Evolutionary conservation across 352 stramenopile genomes (phyloP).

Genomic region (Lagenidium giganteum): DNA sequence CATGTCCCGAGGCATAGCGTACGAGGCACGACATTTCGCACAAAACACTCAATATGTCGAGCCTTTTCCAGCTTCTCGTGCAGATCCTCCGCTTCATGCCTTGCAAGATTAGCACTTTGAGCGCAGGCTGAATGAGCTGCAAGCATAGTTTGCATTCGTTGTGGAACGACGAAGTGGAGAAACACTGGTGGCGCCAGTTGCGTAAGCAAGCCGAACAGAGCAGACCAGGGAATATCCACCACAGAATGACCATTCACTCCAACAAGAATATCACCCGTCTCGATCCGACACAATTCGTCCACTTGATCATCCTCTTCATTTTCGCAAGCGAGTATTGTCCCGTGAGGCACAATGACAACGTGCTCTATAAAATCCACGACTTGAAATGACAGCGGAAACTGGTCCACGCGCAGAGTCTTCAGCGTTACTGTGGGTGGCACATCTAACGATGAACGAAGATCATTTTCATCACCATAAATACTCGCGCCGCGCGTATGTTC

Average conservation of each 20-base stretch:
- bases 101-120: slow-evolving; percentile 57
- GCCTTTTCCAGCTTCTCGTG: slow-evolving; percentile 42
- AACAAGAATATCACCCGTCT: slow-evolving; percentile 41
- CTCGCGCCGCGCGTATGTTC: no score
- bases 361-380: slow-evolving; percentile 11
- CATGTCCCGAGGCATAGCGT: slow-evolving; percentile 56
- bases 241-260: slow-evolving; percentile 56
- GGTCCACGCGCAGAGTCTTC: slow-evolving; percentile 10
- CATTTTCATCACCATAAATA: no score
- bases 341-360: background rate
- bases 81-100: slow-evolving; percentile 50
- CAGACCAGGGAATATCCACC: slow-evolving; percentile 7
- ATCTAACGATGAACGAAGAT: slow-evolving; percentile 1
- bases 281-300: background rate
- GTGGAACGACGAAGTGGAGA: slow-evolving; percentile 37
- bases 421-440: background rate
- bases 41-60: slow-evolving; percentile 48
- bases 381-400: slow-evolving; percentile 9
- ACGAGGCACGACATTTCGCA: slow-evolving; percentile 56
- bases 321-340: slow-evolving; percentile 3
- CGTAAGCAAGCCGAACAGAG: slow-evolving; percentile 6
- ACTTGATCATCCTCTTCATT: background rate
- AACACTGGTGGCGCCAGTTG: slow-evolving; percentile 25
- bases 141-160: slow-evolving; percentile 23
- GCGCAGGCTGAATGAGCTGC: slow-evolving; percentile 52